Conservation (phyloP, 192 early-diverging fungal genomes). For the Spizellomyces punctatus region DNA sequence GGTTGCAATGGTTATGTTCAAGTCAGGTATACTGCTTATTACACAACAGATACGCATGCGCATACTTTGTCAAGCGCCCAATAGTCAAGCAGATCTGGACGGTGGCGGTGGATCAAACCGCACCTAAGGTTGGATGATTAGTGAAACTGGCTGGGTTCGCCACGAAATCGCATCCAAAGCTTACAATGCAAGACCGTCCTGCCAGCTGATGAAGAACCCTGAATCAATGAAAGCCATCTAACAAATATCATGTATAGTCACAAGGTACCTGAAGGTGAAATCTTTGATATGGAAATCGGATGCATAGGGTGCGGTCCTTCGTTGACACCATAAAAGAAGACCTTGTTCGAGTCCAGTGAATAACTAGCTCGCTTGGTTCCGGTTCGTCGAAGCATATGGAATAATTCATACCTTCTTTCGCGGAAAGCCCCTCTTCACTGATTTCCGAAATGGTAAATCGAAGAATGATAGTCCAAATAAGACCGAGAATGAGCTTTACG, state of each 20-base stretch:
- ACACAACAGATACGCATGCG: not conserved
- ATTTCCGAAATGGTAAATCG: constrained; percentile 96
- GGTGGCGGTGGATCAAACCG: constrained; percentile 94
- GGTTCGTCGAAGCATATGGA: not conserved
- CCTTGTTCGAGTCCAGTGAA: constrained; percentile 31
- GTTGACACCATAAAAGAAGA: constrained; percentile 95
- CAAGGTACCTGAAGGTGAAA: constrained; percentile 71
- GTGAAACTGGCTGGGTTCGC: not conserved
- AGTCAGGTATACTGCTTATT: not conserved
- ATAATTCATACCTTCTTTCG: constrained; percentile 72
- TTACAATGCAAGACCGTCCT: constrained; percentile 90
- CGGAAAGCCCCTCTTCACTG: constrained; percentile 91
- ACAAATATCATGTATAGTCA: not conserved
- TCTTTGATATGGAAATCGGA: constrained; percentile 85
- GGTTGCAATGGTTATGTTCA: not conserved
- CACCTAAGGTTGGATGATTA: constrained; percentile 55
- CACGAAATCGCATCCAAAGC: constrained; percentile 14
- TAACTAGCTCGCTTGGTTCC: not conserved
- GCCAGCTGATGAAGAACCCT: constrained; percentile 61
- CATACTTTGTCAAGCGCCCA: constrained; percentile 75
- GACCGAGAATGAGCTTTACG: constrained; percentile 87
- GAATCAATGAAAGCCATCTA: not conserved
- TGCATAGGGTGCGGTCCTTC: constrained; percentile 86
- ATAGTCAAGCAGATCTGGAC: constrained; percentile 93
- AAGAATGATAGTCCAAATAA: constrained; percentile 98